Evolutionary conservation across 495 filamentous ascomycete species (phyloP), one percentile per base, ranked within the genome.

Genomic region (Aspergillus ellipticus): DNA sequence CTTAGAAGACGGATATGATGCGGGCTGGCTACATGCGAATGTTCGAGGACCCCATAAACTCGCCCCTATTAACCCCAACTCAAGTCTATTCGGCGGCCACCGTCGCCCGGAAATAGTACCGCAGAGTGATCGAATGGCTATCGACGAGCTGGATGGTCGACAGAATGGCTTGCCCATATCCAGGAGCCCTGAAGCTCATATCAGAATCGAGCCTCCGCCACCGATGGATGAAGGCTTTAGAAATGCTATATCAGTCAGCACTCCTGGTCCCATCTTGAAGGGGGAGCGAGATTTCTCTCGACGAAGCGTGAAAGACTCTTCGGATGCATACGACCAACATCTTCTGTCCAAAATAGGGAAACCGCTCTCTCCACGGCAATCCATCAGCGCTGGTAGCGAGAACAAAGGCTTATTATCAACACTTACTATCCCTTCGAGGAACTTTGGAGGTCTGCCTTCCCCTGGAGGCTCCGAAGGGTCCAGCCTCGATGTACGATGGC

Each of bases 281-380:
- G 81, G 82, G 47, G 84, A 86, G 64, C 74, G 69, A 42, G 78
- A 83, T 43, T 73, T 85, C 39, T 84, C 81, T 46, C 74, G 79
- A 56, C 67, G 76, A 42, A 77, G 82, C 49, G 71, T 85, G 31
- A 78, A 81, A 65, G 83, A 79, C 54, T 83, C 81, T 7, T 86
- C 82, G 15, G 83, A 89, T 60, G 82, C 83, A 24, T 94, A 94
- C 63, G 91, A 95, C 61, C 86, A 86, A 65, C 85, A 87, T 55
- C 72, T 93, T 49, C 71, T 94, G 22, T 89, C 88, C 43, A 92
- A 89, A 65, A 85, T 84, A 75, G 75, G 89, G 73, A 80, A 84
- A 71, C 66, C 79, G 52, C 75, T 83, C 66, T 81, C 84, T 35
- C 79, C 84, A 60, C 73, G 85, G 65, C 73, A 73, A 28, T 80